These are phyloP conservation scores for Pseudoturritis turrita DNA, from an alignment of 345 rosid genomes.

Conservation along the genomic window DNA sequence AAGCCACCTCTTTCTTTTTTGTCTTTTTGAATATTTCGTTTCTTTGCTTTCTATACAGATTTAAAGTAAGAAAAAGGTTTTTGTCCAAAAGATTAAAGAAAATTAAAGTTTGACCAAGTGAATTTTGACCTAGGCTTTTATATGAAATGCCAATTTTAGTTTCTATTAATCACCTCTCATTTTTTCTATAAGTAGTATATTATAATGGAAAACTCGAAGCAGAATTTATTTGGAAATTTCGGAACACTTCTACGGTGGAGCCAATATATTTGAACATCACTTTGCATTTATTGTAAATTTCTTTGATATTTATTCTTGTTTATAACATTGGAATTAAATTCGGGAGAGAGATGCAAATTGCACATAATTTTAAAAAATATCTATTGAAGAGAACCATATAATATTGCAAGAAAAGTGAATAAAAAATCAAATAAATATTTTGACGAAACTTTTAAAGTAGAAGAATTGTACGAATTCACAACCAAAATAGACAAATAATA, in stretches of 20 bases:
- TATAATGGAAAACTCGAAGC: background rate
- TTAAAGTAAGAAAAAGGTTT: background rate
- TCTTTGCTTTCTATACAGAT: background rate
- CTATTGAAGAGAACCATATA: too few relatives aligned
- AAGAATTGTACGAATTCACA: background rate
- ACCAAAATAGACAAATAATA: constrained; percentile 5
- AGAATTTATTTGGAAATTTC: background rate
- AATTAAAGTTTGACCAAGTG: background rate
- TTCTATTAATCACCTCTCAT: background rate
- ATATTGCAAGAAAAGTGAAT: background rate
- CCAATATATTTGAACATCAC: background rate
- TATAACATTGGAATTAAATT: background rate
- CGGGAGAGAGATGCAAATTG: background rate
- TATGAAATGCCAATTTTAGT: too few relatives aligned
- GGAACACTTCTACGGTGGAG: background rate
- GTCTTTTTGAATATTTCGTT: background rate
- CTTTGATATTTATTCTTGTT: background rate
- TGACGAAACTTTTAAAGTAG: background rate
- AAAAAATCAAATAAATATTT: background rate
- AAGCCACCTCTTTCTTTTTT: background rate
- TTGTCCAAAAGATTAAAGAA: background rate
- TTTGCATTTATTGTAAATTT: background rate
- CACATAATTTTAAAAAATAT: background rate
- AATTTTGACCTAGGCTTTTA: background rate
- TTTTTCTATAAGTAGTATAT: background rate